phyloP scores from a whole-genome alignment of 768 basidiomycete genomes.

The Hemileccinum rubropunctum region DNA sequence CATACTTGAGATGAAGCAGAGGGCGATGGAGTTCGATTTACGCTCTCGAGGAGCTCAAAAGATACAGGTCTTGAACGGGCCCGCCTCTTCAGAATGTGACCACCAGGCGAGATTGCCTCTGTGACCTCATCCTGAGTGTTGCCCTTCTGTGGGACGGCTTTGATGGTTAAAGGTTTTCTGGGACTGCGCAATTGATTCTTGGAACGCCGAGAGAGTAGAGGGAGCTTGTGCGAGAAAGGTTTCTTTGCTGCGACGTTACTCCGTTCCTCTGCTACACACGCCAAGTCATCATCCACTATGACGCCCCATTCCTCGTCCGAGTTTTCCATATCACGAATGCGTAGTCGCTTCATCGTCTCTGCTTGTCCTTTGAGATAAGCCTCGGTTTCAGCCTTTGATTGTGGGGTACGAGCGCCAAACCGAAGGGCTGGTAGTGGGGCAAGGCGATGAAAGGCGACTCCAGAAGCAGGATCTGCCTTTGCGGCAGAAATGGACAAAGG shows the following conservation, averaged over 20 bases:
- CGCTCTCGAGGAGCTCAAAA: slow-evolving; percentile 56
- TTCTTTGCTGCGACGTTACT: slow-evolving; percentile 30
- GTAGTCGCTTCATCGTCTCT: slow-evolving; percentile 61
- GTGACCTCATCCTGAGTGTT: slow-evolving; percentile 56
- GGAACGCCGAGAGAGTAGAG: slow-evolving; percentile 24
- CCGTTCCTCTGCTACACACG: slow-evolving; percentile 48
- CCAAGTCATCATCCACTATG: slow-evolving; percentile 47
- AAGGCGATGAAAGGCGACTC: slow-evolving; percentile 34
- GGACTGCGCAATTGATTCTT: slow-evolving; percentile 30
- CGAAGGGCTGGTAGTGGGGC: slow-evolving; percentile 33
- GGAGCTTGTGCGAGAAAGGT: slow-evolving; percentile 30
- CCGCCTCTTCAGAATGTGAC: slow-evolving; percentile 71
- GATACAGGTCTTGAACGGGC: slow-evolving; percentile 74
- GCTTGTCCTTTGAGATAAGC: slow-evolving; percentile 49
- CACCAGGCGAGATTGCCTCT: slow-evolving; percentile 72
- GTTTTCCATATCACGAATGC: slow-evolving; percentile 53
- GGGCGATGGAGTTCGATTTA: slow-evolving; percentile 44
- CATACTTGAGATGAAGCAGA: slow-evolving; percentile 30
- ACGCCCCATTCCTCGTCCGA: slow-evolving; percentile 45
- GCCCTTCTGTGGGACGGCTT: slow-evolving; percentile 35
- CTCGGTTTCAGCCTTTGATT: slow-evolving; percentile 37
- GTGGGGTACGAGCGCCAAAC: slow-evolving; percentile 30
- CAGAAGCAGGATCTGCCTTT: slow-evolving; percentile 32
- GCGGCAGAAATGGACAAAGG: slow-evolving; percentile 37
- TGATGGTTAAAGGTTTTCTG: slow-evolving; percentile 23